Percentiles rank a stretch among this genome's conserved stretches.
Evolutionary conservation across 306 rosid genomes (phyloP).

Genomic region (Rosa chinensis): DNA sequence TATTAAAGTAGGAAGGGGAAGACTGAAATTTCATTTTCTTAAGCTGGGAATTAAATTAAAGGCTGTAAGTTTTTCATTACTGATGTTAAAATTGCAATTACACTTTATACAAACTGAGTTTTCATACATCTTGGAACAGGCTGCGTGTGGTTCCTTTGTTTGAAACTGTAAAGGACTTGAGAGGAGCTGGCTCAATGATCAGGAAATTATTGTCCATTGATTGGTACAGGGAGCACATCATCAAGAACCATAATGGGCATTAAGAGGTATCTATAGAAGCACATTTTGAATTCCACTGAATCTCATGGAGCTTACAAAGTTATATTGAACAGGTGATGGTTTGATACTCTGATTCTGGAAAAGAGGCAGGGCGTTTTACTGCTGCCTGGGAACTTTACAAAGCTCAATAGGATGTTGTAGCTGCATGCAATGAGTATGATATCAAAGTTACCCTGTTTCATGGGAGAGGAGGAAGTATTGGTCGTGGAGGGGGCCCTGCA

Average conservation of each 20-base stretch:
- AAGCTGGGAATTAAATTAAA: not conserved
- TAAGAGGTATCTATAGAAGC: conserved; percentile 66
- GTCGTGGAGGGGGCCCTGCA: conserved; percentile 98
- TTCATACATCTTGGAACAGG: conserved; percentile 39
- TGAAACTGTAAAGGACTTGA: conserved; percentile 88
- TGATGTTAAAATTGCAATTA: not conserved
- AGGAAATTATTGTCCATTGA: conserved; percentile 78
- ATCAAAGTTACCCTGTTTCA: conserved; percentile 89
- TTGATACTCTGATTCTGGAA: conserved; percentile 93
- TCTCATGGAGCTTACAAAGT: conserved; percentile 21
- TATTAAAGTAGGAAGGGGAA: not conserved
- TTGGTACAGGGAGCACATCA: conserved; percentile 81
- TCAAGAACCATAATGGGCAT: conserved; percentile 72
- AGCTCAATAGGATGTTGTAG: conserved; percentile 96
- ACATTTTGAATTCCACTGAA: conserved; percentile 10
- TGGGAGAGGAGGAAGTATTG: conserved; percentile 96
- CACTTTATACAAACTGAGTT: conserved; percentile 10
- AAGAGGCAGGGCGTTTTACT: conserved; percentile 83
- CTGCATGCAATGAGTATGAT: conserved; percentile 84
- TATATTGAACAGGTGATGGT: conserved; percentile 80
- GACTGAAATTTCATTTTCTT: not conserved
- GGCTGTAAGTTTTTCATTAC: not conserved
- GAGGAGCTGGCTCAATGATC: conserved; percentile 87
- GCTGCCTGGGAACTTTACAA: conserved; percentile 98
- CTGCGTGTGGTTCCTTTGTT: conserved; percentile 94